Base-by-base conservation (phyloP, 352 stramenopile species). In the Thraustochytrium sp. region DNA sequence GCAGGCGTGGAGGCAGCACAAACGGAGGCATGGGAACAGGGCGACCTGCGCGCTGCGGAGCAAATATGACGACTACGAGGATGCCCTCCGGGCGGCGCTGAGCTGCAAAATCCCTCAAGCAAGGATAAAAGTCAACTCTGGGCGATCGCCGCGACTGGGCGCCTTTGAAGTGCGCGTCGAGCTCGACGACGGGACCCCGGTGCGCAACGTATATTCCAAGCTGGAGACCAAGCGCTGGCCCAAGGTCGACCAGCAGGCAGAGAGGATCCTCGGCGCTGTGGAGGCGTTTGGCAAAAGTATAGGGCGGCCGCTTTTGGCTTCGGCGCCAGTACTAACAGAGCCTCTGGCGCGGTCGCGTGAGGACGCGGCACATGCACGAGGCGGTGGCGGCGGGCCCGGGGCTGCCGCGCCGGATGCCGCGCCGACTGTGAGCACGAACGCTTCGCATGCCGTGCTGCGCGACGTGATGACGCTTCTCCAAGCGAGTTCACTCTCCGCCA, bases 11-110 rank as follows among this genome's bases (percentile, higher is more conserved):
- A 34, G 8, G 38, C 68, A 36, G 9, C 44, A 61, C 13, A 72
- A 61, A 23, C 11, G 34, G 23, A 44, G 34, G 1, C 48, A 65
- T 31, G 34, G 53, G 5, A 72, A 18, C 2, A n/a, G 31, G 29
- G 68, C 65, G 29, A 11, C 8, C 18, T 3, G 46, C 34, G 11
- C 23, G 37, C 21, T 72, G 13, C n/a, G 29, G 26, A 65, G 26
- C 4, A 80, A 80, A 44, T 80, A 80, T 26, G 68, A 80, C 37
- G 36, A 55, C 9, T 80, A 80, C 26, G 3, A 42, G 5, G 9
- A 18, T 16, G 46, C 44, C 16, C 26, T 80, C 5, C 1, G 2
- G 26, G 5, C 8, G 3, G 53, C 34, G 51, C 29, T 80, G 13
- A 13, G 16, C 42, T 0, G 21, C 23, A 36, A 18, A 21, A n/a